These are phyloP conservation scores for Eucalyptus marginata DNA, from an alignment of 345 rosid species.

Conservation along the genomic window DNA sequence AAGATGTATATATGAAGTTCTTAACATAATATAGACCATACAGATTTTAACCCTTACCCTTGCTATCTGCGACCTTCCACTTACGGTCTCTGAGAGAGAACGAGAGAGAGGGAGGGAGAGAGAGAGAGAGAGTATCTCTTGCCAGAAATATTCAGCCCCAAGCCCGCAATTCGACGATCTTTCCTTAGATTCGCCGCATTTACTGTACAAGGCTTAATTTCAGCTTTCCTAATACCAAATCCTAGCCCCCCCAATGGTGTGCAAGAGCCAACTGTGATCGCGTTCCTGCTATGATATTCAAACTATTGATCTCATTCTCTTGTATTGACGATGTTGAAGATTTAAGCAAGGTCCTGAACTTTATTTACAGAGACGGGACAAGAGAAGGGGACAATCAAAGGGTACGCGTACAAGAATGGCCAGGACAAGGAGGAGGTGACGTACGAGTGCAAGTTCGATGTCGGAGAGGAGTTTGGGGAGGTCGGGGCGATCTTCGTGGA, in stretches of 20 bases:
- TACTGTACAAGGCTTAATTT: background rate
- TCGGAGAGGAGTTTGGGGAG: slow-evolving; percentile 43
- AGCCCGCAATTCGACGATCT: background rate
- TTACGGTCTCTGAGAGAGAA: background rate
- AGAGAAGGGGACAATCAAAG: slow-evolving; percentile 39
- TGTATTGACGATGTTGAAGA: background rate
- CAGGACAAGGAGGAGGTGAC: slow-evolving; percentile 6
- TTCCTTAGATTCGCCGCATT: background rate
- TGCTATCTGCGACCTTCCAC: background rate
- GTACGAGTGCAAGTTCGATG: slow-evolving; percentile 40
- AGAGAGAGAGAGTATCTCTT: background rate
- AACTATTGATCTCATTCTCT: background rate
- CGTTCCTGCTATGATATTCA: background rate
- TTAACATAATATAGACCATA: background rate
- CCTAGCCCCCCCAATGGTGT: background rate
- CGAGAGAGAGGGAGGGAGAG: background rate
- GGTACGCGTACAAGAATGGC: slow-evolving; percentile 26
- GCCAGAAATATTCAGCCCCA: background rate
- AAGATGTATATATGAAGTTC: background rate
- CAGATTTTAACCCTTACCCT: background rate
- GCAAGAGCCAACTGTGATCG: background rate
- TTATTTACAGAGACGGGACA: slow-evolving; percentile 14
- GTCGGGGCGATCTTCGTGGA: slow-evolving; percentile 58
- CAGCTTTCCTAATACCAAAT: background rate
- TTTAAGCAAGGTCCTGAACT: background rate